These are phyloP conservation scores for Agaricales sp. DNA, from an alignment of 1,284 basidiomycete genomes.

Conservation along the genomic window DNA sequence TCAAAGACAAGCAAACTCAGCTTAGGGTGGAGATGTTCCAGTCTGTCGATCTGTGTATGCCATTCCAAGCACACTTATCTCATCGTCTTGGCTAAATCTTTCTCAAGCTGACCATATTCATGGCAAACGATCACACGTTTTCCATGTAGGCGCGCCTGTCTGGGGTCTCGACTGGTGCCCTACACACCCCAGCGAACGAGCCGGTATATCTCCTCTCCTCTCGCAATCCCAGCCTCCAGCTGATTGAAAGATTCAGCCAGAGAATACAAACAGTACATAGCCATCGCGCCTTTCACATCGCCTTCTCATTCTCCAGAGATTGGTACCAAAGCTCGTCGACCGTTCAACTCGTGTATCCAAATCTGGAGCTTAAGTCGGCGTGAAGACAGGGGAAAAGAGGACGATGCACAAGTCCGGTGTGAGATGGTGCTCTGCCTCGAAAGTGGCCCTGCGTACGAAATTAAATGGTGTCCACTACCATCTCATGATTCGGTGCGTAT, in stretches of 20 bases:
- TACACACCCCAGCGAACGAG: slow-evolving; percentile 48
- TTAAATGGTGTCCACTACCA: slow-evolving; percentile 87
- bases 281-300: slow-evolving; percentile 69
- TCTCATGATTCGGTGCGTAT: slow-evolving; percentile 44
- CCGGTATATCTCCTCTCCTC: slow-evolving; percentile 27
- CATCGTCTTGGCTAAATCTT: slow-evolving; percentile 5
- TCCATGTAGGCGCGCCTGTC: slow-evolving; percentile 78
- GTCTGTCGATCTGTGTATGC: slow-evolving; percentile 44
- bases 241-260: slow-evolving; percentile 27
- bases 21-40: slow-evolving; percentile 46
- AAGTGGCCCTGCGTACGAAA: slow-evolving; percentile 60
- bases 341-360: slow-evolving; percentile 54
- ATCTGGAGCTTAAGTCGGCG: slow-evolving; percentile 43
- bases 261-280: slow-evolving; percentile 64
- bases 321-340: slow-evolving; percentile 40
- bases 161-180: slow-evolving; percentile 92
- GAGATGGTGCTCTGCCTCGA: slow-evolving; percentile 74
- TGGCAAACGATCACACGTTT: slow-evolving; percentile 48
- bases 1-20: slow-evolving; percentile 37
- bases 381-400: slow-evolving; percentile 4
- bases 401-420: slow-evolving; percentile 39
- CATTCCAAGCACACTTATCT: not conserved
- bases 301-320: slow-evolving; percentile 47
- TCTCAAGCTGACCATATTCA: slow-evolving; percentile 35
- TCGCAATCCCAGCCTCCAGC: not conserved